Conservation (phyloP, 2,329 filamentous ascomycete species). For the Pleurostoma richardsiae region DNA sequence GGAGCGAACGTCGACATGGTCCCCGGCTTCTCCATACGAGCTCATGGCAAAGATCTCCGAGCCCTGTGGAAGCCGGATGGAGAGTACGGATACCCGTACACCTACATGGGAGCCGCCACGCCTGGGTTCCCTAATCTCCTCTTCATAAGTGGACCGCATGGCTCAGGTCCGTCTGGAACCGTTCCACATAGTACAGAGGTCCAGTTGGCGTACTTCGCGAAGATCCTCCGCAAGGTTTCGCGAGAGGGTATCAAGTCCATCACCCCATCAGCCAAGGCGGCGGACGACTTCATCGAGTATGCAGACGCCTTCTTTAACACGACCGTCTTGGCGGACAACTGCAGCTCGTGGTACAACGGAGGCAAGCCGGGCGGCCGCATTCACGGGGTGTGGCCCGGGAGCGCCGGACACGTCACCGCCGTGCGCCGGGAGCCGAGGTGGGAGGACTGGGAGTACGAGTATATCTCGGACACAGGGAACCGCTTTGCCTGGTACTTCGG, state of each 20-base stretch:
- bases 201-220: slow-evolving; percentile 60
- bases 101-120: slow-evolving; percentile 59
- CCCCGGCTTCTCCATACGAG: slow-evolving; percentile 56
- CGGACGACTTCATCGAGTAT: slow-evolving; percentile 61
- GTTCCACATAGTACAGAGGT: slow-evolving; percentile 64
- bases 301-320: slow-evolving; percentile 49
- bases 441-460: slow-evolving; percentile 51
- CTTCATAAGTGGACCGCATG: slow-evolving; percentile 58
- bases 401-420: slow-evolving; percentile 55
- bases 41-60: slow-evolving; percentile 47
- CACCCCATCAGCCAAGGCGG: slow-evolving; percentile 47
- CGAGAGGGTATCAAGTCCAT: slow-evolving; percentile 63
- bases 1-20: slow-evolving; percentile 57
- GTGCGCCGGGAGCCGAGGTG: slow-evolving; percentile 49
- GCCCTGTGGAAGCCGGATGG: slow-evolving; percentile 52
- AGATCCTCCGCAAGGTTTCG: slow-evolving; percentile 61
- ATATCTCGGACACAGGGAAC: slow-evolving; percentile 36
- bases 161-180: slow-evolving; percentile 56
- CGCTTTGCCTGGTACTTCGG: slow-evolving; percentile 61
- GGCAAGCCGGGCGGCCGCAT: slow-evolving; percentile 57
- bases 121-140: slow-evolving; percentile 65
- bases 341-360: slow-evolving; percentile 70
- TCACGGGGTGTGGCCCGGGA: slow-evolving; percentile 67
- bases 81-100: slow-evolving; percentile 58
- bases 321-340: slow-evolving; percentile 55